Percentiles rank a stretch among this genome's conserved stretches.
These are phyloP conservation scores for Metarhizium brunneum DNA, from an alignment of 2,329 filamentous ascomycete species.

Conservation along the genomic window DNA sequence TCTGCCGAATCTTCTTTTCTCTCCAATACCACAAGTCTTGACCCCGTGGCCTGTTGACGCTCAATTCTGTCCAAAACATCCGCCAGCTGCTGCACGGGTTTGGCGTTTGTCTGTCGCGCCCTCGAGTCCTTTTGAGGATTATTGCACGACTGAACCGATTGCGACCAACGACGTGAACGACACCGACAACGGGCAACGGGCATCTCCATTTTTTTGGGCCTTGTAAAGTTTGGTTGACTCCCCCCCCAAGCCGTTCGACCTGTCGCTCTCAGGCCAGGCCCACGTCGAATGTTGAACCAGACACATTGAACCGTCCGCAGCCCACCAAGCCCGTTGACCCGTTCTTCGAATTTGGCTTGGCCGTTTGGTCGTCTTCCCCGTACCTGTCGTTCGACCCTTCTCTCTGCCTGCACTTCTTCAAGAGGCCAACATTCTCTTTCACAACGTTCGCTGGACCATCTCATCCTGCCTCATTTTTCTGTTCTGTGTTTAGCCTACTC, in stretches of 20 bases:
- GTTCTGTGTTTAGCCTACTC: background rate
- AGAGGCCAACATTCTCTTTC: background rate
- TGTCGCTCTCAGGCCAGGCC: background rate
- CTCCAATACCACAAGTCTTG: background rate
- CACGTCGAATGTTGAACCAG: background rate
- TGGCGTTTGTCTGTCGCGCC: background rate
- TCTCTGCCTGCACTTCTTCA: background rate
- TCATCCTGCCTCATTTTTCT: background rate
- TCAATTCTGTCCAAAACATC: background rate
- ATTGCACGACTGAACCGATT: background rate
- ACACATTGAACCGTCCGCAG: background rate
- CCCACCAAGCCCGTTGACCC: constrained; percentile 1
- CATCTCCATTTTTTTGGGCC: background rate
- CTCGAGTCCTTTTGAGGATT: background rate
- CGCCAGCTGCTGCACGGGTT: background rate
- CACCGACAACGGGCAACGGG: background rate
- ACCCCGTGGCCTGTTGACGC: background rate
- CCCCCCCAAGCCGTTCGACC: background rate
- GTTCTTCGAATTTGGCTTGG: background rate
- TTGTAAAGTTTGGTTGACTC: background rate
- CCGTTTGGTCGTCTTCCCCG: constrained; percentile 3
- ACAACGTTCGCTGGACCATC: constrained; percentile 1
- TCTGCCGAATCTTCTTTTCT: background rate
- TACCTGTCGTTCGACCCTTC: background rate
- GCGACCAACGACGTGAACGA: background rate